These are phyloP conservation scores for Cladosporium sp. DNA, from an alignment of 2,329 filamentous ascomycete genomes.

Conservation along the genomic window DNA sequence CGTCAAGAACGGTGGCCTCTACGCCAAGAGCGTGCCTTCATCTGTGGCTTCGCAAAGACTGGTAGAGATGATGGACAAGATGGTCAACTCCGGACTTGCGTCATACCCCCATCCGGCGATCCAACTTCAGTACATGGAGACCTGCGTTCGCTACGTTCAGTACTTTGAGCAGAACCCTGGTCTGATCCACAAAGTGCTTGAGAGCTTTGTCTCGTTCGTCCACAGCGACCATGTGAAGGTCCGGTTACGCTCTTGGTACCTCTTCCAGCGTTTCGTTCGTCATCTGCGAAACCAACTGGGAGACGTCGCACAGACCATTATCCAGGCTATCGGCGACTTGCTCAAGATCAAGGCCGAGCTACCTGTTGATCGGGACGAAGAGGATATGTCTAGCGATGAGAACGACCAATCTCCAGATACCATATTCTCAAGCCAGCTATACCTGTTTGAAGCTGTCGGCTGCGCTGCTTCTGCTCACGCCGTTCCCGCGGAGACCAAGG, in stretches of 20 bases:
- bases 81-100: conserved; percentile 87
- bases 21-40: conserved; percentile 75
- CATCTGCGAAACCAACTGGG: conserved; percentile 77
- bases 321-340: conserved; percentile 81
- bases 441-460: conserved; percentile 90
- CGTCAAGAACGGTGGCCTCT: conserved; percentile 80
- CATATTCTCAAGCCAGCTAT: conserved; percentile 83
- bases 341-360: conserved; percentile 87
- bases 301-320: conserved; percentile 84
- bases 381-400: conserved; percentile 93
- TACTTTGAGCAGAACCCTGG: conserved; percentile 84
- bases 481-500: conserved; percentile 77
- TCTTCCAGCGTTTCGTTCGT: conserved; percentile 89
- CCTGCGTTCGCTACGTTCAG: conserved; percentile 85
- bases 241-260: conserved; percentile 88
- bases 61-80: conserved; percentile 86
- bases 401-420: conserved; percentile 85
- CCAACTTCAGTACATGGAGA: conserved; percentile 96
- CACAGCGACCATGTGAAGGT: conserved; percentile 85
- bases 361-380: conserved; percentile 68
- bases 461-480: conserved; percentile 77
- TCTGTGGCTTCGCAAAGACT: conserved; percentile 73
- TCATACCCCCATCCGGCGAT: conserved; percentile 85
- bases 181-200: conserved; percentile 78
- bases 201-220: conserved; percentile 84